Evolutionary conservation across 305 asterid species (phyloP).

Genomic region (Fraxinus albicans): DNA sequence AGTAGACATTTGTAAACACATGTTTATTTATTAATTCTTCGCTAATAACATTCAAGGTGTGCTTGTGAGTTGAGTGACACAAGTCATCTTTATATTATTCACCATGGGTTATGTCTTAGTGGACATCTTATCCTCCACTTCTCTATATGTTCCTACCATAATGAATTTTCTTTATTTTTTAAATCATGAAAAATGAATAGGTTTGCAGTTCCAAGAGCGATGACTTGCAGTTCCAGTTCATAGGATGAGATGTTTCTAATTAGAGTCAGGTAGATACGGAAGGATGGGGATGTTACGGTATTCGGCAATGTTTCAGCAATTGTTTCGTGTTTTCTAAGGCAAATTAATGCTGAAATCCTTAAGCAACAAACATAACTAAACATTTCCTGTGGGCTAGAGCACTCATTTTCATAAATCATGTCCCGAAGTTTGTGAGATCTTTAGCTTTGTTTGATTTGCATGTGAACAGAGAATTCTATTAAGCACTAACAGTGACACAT

Average conservation of each 20-base stretch:
- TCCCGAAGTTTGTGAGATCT: neutral
- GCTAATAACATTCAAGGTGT: neutral
- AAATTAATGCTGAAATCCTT: neutral
- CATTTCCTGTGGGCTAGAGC: neutral
- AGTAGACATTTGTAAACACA: neutral
- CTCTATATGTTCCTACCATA: neutral
- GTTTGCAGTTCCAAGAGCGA: neutral
- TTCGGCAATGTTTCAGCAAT: neutral
- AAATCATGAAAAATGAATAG: neutral
- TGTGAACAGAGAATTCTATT: neutral
- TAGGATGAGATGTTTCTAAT: neutral
- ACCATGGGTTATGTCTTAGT: neutral
- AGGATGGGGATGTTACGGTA: neutral
- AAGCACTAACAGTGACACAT: neutral
- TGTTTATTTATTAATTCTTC: neutral
- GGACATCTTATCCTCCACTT: neutral
- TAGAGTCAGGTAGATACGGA: neutral
- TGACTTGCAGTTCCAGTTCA: neutral
- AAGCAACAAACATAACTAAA: neutral
- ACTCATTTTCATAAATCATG: neutral
- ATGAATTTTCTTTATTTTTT: neutral
- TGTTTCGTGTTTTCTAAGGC: neutral
- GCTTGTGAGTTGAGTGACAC: neutral
- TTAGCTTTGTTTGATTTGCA: neutral
- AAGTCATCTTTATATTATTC: neutral